Evolutionary conservation across 306 rosid genomes (phyloP), one percentile per base, ranked within the genome.

Genomic region (Sechiopsis laciniata): DNA sequence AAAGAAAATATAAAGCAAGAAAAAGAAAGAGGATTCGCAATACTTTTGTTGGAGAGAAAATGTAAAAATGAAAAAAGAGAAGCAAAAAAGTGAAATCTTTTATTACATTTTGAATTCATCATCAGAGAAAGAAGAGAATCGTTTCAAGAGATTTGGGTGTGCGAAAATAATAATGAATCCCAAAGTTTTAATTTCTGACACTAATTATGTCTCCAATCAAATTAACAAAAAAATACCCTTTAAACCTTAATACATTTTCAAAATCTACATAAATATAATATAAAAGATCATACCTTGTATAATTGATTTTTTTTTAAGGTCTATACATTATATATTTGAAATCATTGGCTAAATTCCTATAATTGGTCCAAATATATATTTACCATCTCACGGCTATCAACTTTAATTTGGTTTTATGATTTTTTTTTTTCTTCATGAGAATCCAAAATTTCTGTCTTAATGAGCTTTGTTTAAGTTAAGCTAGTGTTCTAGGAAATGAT

Each of bases 161-260:
- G 71, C 71, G 4, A 40, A 65, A 65, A 19, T 65, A 37, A 40
- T 65, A 19, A 65, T 65, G 53, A 63, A 29, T 11, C 4, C 24
- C 45, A 29, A 13, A 0, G 21, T 63, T 63, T 15, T 37, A 35
- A 63, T 32, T 35, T 37, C 50, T 62, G 14, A 42, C 71, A 65
- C 21, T 62, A 62, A 62, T 65, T 65, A 65, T 65, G 71, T 65
- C 71, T 65, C 71, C 26, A 65, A 65, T 65, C 53, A 65, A 65
- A 65, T 63, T 63, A 63, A 32, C 51, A 35, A 32, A 35, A 29
- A 21, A 21, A 4, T 0, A 9, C 15, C 10, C 48, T 8, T 42
- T 20, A 57, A 57, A 0, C 12, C 32, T 29, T 63, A 6, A 63
- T 63, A 15, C 2, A 35, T 63, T 63, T 63, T 63, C 6, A 32